Conservation (phyloP, 441 rosid species). For the Euphorbia celastroides region DNA sequence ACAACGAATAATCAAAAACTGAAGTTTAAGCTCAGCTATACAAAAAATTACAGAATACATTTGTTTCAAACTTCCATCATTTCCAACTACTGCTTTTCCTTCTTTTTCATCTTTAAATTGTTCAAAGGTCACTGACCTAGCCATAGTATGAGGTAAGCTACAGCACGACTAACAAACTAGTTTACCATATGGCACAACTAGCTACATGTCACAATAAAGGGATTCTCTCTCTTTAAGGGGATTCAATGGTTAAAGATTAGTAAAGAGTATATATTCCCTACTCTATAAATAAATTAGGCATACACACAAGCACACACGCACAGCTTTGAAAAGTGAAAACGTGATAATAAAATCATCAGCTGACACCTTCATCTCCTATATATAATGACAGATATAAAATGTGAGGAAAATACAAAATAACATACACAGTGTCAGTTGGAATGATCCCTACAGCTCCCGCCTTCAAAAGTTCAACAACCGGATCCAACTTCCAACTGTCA, state of each 20-base stretch:
- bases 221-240: background rate
- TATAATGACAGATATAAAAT: background rate
- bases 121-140: background rate
- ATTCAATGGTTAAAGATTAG: too few species aligned
- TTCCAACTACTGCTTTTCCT: background rate
- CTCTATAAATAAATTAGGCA: too few species aligned
- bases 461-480: constrained; percentile 60
- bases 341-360: background rate
- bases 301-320: too few species aligned
- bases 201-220: background rate
- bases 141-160: background rate
- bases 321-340: background rate
- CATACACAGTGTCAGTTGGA: constrained; percentile 87
- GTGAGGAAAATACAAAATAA: background rate
- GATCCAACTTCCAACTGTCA: constrained; percentile 70
- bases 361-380: background rate
- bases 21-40: background rate
- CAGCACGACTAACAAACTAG: background rate
- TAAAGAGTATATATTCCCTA: too few species aligned
- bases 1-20: background rate
- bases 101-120: background rate
- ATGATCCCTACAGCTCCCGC: constrained; percentile 93
- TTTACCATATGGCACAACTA: background rate
- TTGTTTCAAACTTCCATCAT: background rate
- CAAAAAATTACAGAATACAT: background rate